Base-by-base conservation (phyloP, 2,329 filamentous ascomycete species). In the Leptographium radiaticola region DNA sequence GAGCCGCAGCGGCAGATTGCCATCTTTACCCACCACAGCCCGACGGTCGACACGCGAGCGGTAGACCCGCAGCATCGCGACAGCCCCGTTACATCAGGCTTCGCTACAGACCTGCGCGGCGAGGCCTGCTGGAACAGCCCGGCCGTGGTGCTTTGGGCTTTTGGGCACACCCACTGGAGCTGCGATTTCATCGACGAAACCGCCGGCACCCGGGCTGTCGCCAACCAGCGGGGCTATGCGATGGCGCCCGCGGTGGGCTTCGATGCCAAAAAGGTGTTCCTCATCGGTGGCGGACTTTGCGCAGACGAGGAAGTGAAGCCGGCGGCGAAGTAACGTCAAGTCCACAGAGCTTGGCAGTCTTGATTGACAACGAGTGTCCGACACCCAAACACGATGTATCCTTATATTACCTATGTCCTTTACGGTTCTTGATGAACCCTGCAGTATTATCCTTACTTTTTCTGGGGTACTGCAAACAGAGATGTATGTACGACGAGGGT, bases 111-210 rank as follows among this genome's bases (percentile, higher is more conserved):
- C 55, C 56, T 75, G 30, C 59, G 59, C 0, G 38, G 34, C 0
- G 62, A 72, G 55, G 4, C 6, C 2, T 72, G 68, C 58, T 75
- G 66, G 61, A 59, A 11, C 6, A 68, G 57, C 42, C 31, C 16
- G 0, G 58, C 54, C 2, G 70, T 74, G 16, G 68, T 62, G 58
- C n/a, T 73, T 0, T 76, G 71, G 73, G 72, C 67, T 1, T 75
- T 75, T 62, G 72, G 73, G 1, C 72, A 76, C 56, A 75, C 72
- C 12, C 71, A 75, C 58, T 72, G 63, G 55, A 73, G 70, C 52
- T 73, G 70, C 58, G 66, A 69, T 48, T 71, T 67, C 53, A 53
- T 34, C 4, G 53, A 50, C 1, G 60, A 39, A 16, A 31, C 46
- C 44, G 31, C n/a, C 46, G 34, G 33, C 46, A 49, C 31, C 33